These are phyloP conservation scores for Zymoseptoria pseudotritici DNA, from an alignment of 2,329 filamentous ascomycete species.

Conservation along the genomic window DNA sequence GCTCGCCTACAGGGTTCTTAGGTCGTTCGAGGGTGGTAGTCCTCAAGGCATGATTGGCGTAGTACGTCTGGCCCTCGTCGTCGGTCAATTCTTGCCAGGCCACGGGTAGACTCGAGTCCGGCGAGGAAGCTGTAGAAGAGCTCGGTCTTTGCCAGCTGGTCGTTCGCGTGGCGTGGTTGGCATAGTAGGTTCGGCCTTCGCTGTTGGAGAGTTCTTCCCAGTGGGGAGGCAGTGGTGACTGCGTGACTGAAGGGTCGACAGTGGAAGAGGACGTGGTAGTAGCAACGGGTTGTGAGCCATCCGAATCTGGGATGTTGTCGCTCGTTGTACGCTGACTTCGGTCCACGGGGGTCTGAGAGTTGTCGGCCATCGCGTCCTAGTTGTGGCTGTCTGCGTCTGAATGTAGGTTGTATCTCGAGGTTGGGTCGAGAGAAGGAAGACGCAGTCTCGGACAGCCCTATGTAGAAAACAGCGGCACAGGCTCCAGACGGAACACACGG, in stretches of 20 bases:
- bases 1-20: neutral
- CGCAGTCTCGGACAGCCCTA: too few relatives aligned
- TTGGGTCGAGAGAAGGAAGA: neutral
- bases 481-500: neutral
- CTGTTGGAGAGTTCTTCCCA: conserved; percentile 2
- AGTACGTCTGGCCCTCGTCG: conserved; percentile 2
- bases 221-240: neutral
- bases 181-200: conserved; percentile 1
- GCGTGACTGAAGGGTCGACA: neutral
- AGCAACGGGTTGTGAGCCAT: neutral
- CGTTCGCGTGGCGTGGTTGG: conserved; percentile 2
- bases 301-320: neutral
- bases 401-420: neutral
- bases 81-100: conserved; percentile 4
- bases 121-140: neutral
- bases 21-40: conserved; percentile 2
- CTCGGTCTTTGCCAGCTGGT: neutral
- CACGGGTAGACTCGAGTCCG: neutral
- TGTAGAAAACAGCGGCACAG: neutral
- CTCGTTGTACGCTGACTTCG: neutral
- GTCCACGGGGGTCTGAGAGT: neutral
- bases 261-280: neutral
- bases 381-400: neutral
- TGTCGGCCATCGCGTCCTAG: neutral
- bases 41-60: conserved; percentile 1